phyloP scores from a whole-genome alignment of 2,329 filamentous ascomycete genomes.

The Arthrobotrys entomopaga region DNA sequence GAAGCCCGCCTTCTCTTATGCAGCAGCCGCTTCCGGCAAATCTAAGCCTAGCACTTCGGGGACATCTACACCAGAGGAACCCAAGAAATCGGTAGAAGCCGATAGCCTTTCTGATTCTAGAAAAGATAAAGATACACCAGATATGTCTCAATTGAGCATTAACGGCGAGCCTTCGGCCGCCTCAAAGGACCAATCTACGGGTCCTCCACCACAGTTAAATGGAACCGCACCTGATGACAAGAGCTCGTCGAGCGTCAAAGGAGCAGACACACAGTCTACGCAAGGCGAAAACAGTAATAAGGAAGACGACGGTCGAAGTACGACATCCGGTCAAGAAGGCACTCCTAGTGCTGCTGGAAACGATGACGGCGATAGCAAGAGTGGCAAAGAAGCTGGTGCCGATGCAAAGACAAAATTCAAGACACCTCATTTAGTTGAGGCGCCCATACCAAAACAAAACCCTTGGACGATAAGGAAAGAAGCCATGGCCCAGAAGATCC shows the following conservation, averaged over 20 bases:
- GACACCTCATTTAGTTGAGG: slow-evolving; percentile 44
- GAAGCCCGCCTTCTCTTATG: slow-evolving; percentile 58
- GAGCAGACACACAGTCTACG: slow-evolving; percentile 30
- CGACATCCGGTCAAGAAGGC: slow-evolving; percentile 44
- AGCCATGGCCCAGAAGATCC: slow-evolving; percentile 34
- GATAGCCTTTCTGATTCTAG: slow-evolving; percentile 61
- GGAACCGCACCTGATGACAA: slow-evolving; percentile 33
- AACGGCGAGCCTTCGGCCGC: slow-evolving; percentile 31
- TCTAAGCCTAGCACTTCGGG: slow-evolving; percentile 38
- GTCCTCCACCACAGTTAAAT: slow-evolving; percentile 23
- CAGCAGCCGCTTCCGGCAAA: slow-evolving; percentile 59
- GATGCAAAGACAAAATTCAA: slow-evolving; percentile 54
- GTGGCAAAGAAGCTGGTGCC: slow-evolving; percentile 35
- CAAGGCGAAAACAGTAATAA: slow-evolving; percentile 39
- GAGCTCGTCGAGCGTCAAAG: slow-evolving; percentile 33
- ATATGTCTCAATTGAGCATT: slow-evolving; percentile 44
- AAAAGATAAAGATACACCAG: slow-evolving; percentile 61
- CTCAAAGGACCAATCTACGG: slow-evolving; percentile 30
- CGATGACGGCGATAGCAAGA: slow-evolving; percentile 47
- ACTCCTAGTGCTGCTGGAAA: slow-evolving; percentile 37
- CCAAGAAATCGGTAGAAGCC: slow-evolving; percentile 46
- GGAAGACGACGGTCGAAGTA: slow-evolving; percentile 48
- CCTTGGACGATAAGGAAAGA: slow-evolving; percentile 48
- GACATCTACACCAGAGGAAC: slow-evolving; percentile 40
- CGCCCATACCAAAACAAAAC: slow-evolving; percentile 51